Evolutionary conservation across 192 early-diverging fungal genomes (phyloP).

Genomic region (Rhizoclosmatium globosum): DNA sequence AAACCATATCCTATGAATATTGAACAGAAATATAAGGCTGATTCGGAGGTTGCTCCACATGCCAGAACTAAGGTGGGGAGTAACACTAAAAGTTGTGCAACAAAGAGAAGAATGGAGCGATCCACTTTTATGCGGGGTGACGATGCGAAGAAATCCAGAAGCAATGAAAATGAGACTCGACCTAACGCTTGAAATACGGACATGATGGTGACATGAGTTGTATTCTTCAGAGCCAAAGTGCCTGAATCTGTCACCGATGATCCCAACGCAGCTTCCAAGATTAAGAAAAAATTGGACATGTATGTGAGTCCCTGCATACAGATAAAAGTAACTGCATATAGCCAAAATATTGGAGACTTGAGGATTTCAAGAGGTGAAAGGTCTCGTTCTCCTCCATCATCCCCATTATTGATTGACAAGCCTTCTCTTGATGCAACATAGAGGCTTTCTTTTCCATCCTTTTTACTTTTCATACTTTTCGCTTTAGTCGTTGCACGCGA

Average conservation of each 20-base stretch:
- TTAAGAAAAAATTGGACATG: slow-evolving; percentile 40
- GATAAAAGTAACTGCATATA: slow-evolving; percentile 36
- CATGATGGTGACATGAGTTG: slow-evolving; percentile 40
- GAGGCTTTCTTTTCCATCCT: neutral
- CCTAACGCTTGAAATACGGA: slow-evolving; percentile 37
- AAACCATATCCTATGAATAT: slow-evolving; percentile 38
- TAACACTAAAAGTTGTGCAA: slow-evolving; percentile 19
- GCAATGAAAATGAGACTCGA: slow-evolving; percentile 16
- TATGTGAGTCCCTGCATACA: slow-evolving; percentile 41
- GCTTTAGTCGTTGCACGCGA: neutral
- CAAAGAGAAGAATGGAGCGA: slow-evolving; percentile 27
- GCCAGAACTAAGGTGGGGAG: slow-evolving; percentile 16
- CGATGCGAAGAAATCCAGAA: slow-evolving; percentile 23
- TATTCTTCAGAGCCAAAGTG: neutral
- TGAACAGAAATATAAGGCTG: slow-evolving; percentile 16
- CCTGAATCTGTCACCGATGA: neutral
- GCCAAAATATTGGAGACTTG: slow-evolving; percentile 36
- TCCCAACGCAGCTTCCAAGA: slow-evolving; percentile 13
- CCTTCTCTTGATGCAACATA: neutral
- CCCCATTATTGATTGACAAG: no score
- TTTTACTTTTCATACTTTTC: neutral
- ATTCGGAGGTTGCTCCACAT: neutral
- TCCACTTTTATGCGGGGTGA: slow-evolving; percentile 8
- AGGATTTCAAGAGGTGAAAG: slow-evolving; percentile 37
- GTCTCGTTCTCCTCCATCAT: neutral